A percentile compares a stretch with the other conserved stretches of the same genome.
Evolutionary conservation across 2,329 filamentous ascomycete species (phyloP).

Genomic region (Epichloe amarillans): DNA sequence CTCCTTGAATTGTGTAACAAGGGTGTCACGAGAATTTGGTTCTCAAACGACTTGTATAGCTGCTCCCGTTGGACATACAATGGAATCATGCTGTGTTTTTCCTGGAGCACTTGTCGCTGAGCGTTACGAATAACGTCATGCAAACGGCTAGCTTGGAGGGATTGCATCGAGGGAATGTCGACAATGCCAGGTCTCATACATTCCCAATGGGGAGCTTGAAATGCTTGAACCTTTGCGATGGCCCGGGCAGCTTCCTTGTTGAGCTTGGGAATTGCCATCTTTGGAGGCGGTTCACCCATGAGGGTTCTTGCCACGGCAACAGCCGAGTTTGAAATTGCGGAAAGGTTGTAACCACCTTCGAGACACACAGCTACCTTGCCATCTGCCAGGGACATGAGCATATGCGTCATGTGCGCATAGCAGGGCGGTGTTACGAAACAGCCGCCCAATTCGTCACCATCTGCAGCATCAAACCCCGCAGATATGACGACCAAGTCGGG

Average conservation of each 20-base stretch:
- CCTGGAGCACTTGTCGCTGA: constrained; percentile 58
- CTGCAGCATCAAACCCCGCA: constrained; percentile 89
- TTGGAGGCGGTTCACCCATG: constrained; percentile 82
- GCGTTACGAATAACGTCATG: constrained; percentile 70
- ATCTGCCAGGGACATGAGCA: constrained; percentile 88
- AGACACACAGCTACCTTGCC: constrained; percentile 87
- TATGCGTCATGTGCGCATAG: constrained; percentile 97
- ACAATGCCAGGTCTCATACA: constrained; percentile 64
- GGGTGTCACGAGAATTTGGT: constrained; percentile 73
- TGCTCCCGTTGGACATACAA: constrained; percentile 65
- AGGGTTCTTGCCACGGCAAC: constrained; percentile 82
- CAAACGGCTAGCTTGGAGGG: constrained; percentile 46
- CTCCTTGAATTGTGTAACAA: constrained; percentile 52
- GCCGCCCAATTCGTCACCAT: constrained; percentile 81
- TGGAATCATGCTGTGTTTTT: constrained; percentile 64
- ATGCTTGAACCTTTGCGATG: constrained; percentile 44
- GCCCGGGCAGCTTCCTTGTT: constrained; percentile 43
- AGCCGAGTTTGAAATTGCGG: constrained; percentile 84
- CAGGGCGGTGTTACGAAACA: constrained; percentile 85
- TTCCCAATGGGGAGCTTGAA: constrained; percentile 66
- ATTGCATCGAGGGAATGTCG: constrained; percentile 36
- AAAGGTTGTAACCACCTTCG: constrained; percentile 90
- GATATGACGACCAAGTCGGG: constrained; percentile 93
- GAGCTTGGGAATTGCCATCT: constrained; percentile 42
- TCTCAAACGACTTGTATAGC: constrained; percentile 65